These are phyloP conservation scores for Cucurbitaria berberidis DNA, from an alignment of 2,329 filamentous ascomycete genomes.

Conservation along the genomic window DNA sequence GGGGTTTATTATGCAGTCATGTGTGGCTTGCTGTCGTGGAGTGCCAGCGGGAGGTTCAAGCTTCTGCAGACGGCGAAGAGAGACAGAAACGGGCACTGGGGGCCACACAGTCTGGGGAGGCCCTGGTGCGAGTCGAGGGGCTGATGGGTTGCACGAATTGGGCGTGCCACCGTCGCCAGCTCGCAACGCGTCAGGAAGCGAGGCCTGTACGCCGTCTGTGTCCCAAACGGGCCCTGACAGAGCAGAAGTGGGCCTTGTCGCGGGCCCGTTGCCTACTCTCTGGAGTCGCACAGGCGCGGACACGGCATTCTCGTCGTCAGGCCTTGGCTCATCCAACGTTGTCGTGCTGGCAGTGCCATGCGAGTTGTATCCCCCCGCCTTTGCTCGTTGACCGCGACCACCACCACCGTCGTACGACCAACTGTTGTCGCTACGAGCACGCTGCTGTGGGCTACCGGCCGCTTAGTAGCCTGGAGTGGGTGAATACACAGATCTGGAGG, in stretches of 20 bases:
- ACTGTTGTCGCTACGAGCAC: slow-evolving; percentile 21
- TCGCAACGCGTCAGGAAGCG: slow-evolving; percentile 20
- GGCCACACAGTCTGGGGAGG: slow-evolving; percentile 23
- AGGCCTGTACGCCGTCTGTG: slow-evolving; percentile 20
- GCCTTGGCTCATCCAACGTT: slow-evolving; percentile 23
- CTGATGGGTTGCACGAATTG: slow-evolving; percentile 30
- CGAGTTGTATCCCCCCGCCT: slow-evolving; percentile 22
- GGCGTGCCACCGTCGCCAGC: slow-evolving; percentile 24
- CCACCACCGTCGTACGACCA: slow-evolving; percentile 18
- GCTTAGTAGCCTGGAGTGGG: slow-evolving; percentile 19
- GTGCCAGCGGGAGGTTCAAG: slow-evolving; percentile 24
- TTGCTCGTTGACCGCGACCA: slow-evolving; percentile 17
- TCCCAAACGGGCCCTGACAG: slow-evolving; percentile 25
- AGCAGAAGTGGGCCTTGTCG: slow-evolving; percentile 7
- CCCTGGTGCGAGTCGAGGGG: slow-evolving; percentile 5
- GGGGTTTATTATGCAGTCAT: slow-evolving; percentile 1
- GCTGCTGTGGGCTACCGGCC: slow-evolving; percentile 21
- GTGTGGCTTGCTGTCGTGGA: slow-evolving; percentile 31
- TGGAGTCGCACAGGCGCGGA: slow-evolving; percentile 9
- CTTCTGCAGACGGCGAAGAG: slow-evolving; percentile 17
- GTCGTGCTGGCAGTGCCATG: slow-evolving; percentile 36
- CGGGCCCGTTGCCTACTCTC: slow-evolving; percentile 6
- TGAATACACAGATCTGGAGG: slow-evolving; percentile 20
- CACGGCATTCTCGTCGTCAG: slow-evolving; percentile 21
- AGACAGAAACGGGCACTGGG: slow-evolving; percentile 24